These are phyloP conservation scores for Phylloporus arenicola DNA, from an alignment of 768 basidiomycete genomes.

Conservation along the genomic window DNA sequence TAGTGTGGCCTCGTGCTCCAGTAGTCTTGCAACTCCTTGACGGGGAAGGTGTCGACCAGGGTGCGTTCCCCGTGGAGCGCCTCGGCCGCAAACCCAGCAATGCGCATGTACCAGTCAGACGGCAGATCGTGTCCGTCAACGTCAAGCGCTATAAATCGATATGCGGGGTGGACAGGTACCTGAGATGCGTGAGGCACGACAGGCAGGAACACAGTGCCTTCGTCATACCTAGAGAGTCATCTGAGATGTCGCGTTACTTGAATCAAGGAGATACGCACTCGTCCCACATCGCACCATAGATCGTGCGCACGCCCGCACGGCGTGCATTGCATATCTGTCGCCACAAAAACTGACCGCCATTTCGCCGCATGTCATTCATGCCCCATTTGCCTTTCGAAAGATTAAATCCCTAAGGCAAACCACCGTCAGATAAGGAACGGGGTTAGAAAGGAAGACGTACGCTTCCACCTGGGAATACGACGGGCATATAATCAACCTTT, in stretches of 20 bases:
- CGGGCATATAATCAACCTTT: slow-evolving; percentile 78
- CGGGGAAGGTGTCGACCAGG: slow-evolving; percentile 58
- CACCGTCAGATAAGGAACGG: not conserved
- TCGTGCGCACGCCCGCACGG: slow-evolving; percentile 52
- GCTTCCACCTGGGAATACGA: slow-evolving; percentile 76
- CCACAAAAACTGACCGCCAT: slow-evolving; percentile 77
- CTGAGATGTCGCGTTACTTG: not conserved
- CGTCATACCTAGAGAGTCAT: slow-evolving; percentile 56
- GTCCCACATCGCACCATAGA: slow-evolving; percentile 89
- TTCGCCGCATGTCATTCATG: slow-evolving; percentile 65
- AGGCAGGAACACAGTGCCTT: slow-evolving; percentile 81
- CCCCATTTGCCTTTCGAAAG: slow-evolving; percentile 65
- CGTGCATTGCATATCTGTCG: slow-evolving; percentile 68
- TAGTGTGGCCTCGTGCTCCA: slow-evolving; percentile 61
- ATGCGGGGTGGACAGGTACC: slow-evolving; percentile 56
- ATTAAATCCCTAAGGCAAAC: slow-evolving; percentile 54
- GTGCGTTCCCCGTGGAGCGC: slow-evolving; percentile 59
- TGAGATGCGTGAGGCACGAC: slow-evolving; percentile 52
- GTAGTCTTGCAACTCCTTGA: slow-evolving; percentile 70
- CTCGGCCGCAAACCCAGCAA: slow-evolving; percentile 68
- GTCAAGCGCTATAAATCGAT: slow-evolving; percentile 66
- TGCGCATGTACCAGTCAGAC: slow-evolving; percentile 83
- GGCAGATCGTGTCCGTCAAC: slow-evolving; percentile 74
- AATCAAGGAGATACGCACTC: slow-evolving; percentile 42
- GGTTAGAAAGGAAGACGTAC: slow-evolving; percentile 38